phyloP scores from a whole-genome alignment of 495 filamentous ascomycete genomes.

The Neurospora sublineolata region DNA sequence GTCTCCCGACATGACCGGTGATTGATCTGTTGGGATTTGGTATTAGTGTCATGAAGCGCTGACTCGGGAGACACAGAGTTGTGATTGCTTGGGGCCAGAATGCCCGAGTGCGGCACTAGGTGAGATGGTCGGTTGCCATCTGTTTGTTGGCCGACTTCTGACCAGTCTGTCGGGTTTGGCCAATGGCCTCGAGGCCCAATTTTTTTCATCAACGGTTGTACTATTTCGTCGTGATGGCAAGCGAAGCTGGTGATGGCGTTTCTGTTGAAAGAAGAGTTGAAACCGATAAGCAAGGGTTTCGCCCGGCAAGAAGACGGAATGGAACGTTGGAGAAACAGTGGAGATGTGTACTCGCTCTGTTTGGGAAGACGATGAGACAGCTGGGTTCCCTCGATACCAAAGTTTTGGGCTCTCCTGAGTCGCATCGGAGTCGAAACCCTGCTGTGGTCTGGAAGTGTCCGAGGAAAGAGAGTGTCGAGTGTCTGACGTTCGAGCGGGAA shows the following conservation, averaged over 20 bases:
- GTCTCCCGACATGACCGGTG: neutral
- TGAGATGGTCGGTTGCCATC: neutral
- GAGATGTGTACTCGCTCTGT: neutral
- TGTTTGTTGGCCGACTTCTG: neutral
- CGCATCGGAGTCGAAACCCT: constrained; percentile 7
- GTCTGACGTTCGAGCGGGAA: constrained; percentile 20
- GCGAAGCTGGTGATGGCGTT: neutral
- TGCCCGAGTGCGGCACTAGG: neutral
- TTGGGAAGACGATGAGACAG: neutral
- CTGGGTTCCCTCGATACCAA: neutral
- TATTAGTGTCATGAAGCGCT: constrained; percentile 11
- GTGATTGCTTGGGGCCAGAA: constrained; percentile 1
- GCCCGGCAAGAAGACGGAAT: neutral
- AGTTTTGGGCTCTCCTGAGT: constrained; percentile 5
- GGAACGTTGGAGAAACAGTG: neutral
- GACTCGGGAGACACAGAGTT: constrained; percentile 7
- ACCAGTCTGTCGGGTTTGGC: neutral
- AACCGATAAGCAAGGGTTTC: neutral
- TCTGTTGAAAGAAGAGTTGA: neutral
- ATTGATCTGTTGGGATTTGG: neutral
- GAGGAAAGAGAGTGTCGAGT: constrained; percentile 14
- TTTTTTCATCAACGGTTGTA: neutral
- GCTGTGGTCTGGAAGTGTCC: constrained; percentile 7
- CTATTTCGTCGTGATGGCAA: neutral
- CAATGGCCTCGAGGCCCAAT: neutral